Evolutionary conservation across 73 alveolate genomes (phyloP), one percentile per base, ranked within the genome.

Genomic region (Paramecium biaurelia): DNA sequence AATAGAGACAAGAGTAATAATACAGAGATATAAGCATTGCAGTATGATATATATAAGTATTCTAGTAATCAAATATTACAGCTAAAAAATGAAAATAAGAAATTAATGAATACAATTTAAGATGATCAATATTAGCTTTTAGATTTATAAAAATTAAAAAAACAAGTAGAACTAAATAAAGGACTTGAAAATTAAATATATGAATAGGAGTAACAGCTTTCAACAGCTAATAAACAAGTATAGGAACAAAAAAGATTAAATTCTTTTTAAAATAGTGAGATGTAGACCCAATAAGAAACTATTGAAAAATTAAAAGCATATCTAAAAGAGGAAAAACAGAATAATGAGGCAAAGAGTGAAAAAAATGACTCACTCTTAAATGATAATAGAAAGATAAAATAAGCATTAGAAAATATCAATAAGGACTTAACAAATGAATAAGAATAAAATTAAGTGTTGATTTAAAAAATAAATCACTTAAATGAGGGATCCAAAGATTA

Each of bases 381-480:
- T n/a, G 87, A 74, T 74, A 74, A 74, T 41, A 15, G 87, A 37
- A 74, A 74, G 24, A 74, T 74, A 68, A 74, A 74, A 37, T 37
- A 34, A 34, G 59, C 59, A 28, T 74, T 74, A 37, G 87, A 74
- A 35, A 34, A 35, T 34, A 74, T 74, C 45, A 74, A 74, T 34
- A 74, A 41, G 32, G 87, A 74, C 4, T 37, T 74, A 20, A 23
- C 23, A 12, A 37, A 28, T 0, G 34, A 41, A 37, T 23, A 41
- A 24, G 34, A 35, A 18, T 74, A 74, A 35, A 28, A 74, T 35
- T 20, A 74, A 18, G 20, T 37, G n/a, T 28, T 74, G 18, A 41
- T 37, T 34, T n/a, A 74, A 37, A 74, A 74, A 20, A 28, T 74
- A 7, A 74, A 74, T 18, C 57, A 74, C 8, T 15, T 37, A 2